Conservation (phyloP, 2,329 filamentous ascomycete genomes). For the Amphichorda felina region DNA sequence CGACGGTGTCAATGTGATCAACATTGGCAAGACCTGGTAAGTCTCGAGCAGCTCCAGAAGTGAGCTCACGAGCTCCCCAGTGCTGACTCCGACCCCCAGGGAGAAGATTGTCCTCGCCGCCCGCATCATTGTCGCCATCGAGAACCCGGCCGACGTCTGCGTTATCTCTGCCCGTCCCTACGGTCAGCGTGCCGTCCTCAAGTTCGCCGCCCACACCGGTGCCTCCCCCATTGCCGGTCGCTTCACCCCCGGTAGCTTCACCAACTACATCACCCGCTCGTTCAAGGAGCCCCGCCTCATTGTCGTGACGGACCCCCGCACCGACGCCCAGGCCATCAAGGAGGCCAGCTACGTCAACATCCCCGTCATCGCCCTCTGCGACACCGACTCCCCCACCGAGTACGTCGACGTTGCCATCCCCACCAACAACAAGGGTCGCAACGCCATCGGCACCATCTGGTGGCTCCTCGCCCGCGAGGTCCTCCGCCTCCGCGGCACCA, state of each 20-base stretch:
- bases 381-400: slow-evolving; percentile 98
- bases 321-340: slow-evolving; percentile 99
- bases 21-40: slow-evolving; percentile 99
- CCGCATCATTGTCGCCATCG: slow-evolving; percentile 96
- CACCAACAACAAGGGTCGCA: slow-evolving; percentile 99
- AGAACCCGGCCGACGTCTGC: slow-evolving; percentile 99
- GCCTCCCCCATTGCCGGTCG: slow-evolving; percentile 96
- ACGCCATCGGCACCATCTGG: slow-evolving; percentile 97
- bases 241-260: slow-evolving; percentile 99
- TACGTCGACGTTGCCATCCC: slow-evolving; percentile 99
- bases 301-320: slow-evolving; percentile 98
- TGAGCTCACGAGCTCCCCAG: not conserved
- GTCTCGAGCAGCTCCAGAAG: slow-evolving; percentile 16
- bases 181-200: slow-evolving; percentile 97
- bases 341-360: slow-evolving; percentile 99
- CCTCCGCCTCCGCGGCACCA: slow-evolving; percentile 94
- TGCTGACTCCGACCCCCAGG: slow-evolving; percentile 48
- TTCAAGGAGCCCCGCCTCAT: slow-evolving; percentile 99
- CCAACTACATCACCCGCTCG: slow-evolving; percentile 99
- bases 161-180: slow-evolving; percentile 99
- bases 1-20: slow-evolving; percentile 97
- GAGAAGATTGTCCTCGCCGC: slow-evolving; percentile 99
- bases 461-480: slow-evolving; percentile 99
- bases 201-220: slow-evolving; percentile 98
- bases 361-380: slow-evolving; percentile 96